A percentile compares a stretch with the other conserved stretches of the same genome.
Conservation (phyloP, 2,329 filamentous ascomycete species). For the Cladorrhinum sp. region DNA sequence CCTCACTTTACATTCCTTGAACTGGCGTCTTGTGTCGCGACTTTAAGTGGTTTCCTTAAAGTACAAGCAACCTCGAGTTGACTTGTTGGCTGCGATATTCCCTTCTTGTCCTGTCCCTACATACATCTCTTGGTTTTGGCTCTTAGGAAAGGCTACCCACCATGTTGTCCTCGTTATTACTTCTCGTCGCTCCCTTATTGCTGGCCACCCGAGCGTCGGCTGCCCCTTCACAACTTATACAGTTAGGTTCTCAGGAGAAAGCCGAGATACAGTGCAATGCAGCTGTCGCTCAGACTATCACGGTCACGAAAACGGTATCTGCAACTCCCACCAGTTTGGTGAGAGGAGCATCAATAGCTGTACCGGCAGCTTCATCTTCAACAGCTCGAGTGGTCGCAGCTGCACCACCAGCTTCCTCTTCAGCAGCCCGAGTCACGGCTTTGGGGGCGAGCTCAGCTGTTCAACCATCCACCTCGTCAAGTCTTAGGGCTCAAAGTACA, state of each 20-base stretch:
- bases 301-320: slow-evolving; percentile 12
- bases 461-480: not conserved
- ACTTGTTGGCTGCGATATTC: slow-evolving; percentile 1
- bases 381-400: not conserved
- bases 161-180: slow-evolving; percentile 21
- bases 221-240: slow-evolving; percentile 13
- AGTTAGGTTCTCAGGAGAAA: slow-evolving; percentile 13
- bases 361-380: not conserved
- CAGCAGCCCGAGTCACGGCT: not conserved
- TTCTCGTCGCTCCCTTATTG: slow-evolving; percentile 25
- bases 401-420: not conserved
- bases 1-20: slow-evolving; percentile 23
- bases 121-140: not conserved
- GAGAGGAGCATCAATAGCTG: not conserved
- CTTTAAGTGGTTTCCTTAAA: slow-evolving; percentile 14
- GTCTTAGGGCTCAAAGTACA: not conserved
- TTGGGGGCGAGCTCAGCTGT: not conserved
- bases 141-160: slow-evolving; percentile 5
- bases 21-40: slow-evolving; percentile 7
- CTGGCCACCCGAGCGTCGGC: slow-evolving; percentile 14
- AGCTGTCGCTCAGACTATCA: slow-evolving; percentile 11
- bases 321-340: not conserved
- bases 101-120: slow-evolving; percentile 19
- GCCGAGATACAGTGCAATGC: slow-evolving; percentile 15
- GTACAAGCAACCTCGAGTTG: not conserved